Evolutionary conservation across 345 rosid genomes (phyloP).

Genomic region (Salix purpurea): DNA sequence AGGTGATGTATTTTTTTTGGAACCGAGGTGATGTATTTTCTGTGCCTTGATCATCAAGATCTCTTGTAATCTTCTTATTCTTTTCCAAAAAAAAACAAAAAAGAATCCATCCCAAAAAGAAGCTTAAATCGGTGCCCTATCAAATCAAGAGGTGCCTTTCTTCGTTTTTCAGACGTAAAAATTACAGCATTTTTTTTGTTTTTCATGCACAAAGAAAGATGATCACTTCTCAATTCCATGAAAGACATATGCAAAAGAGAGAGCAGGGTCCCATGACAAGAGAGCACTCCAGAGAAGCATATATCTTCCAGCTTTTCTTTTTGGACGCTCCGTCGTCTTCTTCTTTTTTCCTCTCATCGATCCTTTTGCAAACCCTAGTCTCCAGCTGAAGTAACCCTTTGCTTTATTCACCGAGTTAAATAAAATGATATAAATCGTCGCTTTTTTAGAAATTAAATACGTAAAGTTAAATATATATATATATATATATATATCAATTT

Average conservation of each 20-base stretch:
- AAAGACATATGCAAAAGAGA: slow-evolving; percentile 43
- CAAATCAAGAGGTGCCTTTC: neutral
- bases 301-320: slow-evolving; percentile 1
- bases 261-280: slow-evolving; percentile 36
- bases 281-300: slow-evolving; percentile 36
- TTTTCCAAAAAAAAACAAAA: neutral
- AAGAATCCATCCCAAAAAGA: neutral
- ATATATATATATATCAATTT: too few relatives aligned
- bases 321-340: slow-evolving; percentile 1
- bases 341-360: neutral
- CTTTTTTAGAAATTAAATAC: too few relatives aligned
- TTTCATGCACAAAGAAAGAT: slow-evolving; percentile 19
- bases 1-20: too few relatives aligned
- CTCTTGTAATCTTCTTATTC: neutral
- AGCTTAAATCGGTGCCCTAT: neutral
- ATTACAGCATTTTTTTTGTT: neutral
- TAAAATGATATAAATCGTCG: too few relatives aligned
- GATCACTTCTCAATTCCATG: slow-evolving; percentile 23
- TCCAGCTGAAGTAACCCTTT: slow-evolving; percentile 35
- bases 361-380: slow-evolving; percentile 18
- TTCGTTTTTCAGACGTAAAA: neutral
- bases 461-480: too few relatives aligned
- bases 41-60: neutral
- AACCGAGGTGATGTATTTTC: too few relatives aligned
- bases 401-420: neutral